These are phyloP conservation scores for Cordyceps cicadae DNA, from an alignment of 2,329 filamentous ascomycete genomes.

Conservation along the genomic window DNA sequence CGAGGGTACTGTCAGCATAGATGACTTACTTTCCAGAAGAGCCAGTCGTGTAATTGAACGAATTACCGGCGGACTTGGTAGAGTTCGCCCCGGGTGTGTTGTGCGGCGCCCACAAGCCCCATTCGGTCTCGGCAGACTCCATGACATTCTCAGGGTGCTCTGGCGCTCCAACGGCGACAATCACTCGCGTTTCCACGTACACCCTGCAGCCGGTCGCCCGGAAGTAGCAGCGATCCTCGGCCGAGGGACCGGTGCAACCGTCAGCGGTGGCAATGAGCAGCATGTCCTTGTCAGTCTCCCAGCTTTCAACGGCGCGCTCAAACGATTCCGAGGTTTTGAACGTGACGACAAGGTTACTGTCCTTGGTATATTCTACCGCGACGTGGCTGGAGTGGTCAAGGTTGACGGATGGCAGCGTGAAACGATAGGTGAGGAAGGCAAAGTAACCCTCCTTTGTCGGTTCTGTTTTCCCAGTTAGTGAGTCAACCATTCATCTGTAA, in stretches of 20 bases:
- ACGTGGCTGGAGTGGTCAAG: conserved; percentile 22
- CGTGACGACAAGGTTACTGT: conserved; percentile 10
- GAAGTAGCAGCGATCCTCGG: conserved; percentile 24
- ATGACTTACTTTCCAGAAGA: background rate
- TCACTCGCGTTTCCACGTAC: conserved; percentile 10
- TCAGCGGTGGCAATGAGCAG: conserved; percentile 20
- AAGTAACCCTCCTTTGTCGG: conserved; percentile 18
- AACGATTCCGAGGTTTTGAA: conserved; percentile 19
- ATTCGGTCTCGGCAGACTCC: conserved; percentile 18
- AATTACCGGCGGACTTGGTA: conserved; percentile 13
- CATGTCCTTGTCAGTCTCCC: conserved; percentile 16
- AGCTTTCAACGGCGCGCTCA: conserved; percentile 17
- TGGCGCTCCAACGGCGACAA: conserved; percentile 17
- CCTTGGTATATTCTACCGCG: conserved; percentile 5
- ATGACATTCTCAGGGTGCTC: conserved; percentile 18
- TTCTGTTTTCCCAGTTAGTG: conserved; percentile 10
- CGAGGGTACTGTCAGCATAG: background rate
- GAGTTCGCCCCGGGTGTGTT: background rate
- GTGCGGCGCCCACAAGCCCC: conserved; percentile 19
- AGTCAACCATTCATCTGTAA: background rate
- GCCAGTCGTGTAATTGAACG: conserved; percentile 15
- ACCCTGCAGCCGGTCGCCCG: conserved; percentile 16
- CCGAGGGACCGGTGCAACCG: conserved; percentile 20
- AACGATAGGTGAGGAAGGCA: conserved; percentile 21
- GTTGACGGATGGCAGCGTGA: conserved; percentile 22